phyloP scores from a whole-genome alignment of 345 rosid genomes.

The Carallia pectinifolia region DNA sequence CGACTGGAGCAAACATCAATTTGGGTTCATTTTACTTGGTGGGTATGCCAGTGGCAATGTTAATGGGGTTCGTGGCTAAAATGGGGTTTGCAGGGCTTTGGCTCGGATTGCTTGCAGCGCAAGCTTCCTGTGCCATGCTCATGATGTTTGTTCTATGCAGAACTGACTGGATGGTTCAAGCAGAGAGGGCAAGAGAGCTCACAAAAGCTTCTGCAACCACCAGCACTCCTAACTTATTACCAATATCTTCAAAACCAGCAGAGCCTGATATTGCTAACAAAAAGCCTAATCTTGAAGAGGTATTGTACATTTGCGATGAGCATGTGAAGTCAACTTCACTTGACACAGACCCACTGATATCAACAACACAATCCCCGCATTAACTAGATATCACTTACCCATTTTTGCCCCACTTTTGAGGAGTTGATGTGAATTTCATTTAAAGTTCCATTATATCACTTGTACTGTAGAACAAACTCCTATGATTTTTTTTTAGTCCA shows the following conservation, averaged over 20 bases:
- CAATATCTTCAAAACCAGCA: constrained; percentile 25
- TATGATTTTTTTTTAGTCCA: not conserved
- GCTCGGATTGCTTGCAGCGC: constrained; percentile 93
- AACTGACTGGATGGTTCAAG: constrained; percentile 77
- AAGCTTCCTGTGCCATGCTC: constrained; percentile 75
- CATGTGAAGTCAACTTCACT: constrained; percentile 36
- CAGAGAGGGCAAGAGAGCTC: constrained; percentile 63
- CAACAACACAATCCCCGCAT: constrained; percentile 23
- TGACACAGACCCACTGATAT: constrained; percentile 50
- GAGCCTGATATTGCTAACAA: constrained; percentile 8
- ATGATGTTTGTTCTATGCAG: constrained; percentile 63
- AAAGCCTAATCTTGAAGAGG: constrained; percentile 36
- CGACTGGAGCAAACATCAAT: constrained; percentile 87
- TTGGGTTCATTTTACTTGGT: constrained; percentile 86
- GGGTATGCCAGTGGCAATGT: constrained; percentile 86
- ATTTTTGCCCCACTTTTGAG: constrained; percentile 28
- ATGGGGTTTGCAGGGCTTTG: constrained; percentile 86
- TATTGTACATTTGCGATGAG: constrained; percentile 39
- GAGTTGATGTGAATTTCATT: constrained; percentile 23
- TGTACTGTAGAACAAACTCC: constrained; percentile 16
- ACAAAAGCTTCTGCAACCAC: constrained; percentile 37
- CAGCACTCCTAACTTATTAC: constrained; percentile 20
- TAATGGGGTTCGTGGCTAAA: constrained; percentile 60
- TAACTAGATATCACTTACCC: constrained; percentile 15
- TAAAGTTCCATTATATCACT: not conserved